These are phyloP conservation scores for Mycena belliarum DNA, from an alignment of 768 basidiomycete species.

Conservation along the genomic window DNA sequence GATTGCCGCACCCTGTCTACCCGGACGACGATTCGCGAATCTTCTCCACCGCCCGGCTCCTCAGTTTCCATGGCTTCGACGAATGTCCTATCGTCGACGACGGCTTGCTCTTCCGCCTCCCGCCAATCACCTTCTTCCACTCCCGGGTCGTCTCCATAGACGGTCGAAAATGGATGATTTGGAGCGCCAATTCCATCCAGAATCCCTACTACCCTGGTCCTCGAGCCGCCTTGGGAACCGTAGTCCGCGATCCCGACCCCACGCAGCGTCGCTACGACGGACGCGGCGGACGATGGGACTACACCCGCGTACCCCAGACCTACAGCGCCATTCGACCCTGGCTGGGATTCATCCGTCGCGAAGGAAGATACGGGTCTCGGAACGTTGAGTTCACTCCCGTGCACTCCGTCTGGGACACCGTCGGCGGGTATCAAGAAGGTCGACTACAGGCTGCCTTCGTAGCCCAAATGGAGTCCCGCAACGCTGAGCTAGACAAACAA, in stretches of 20 bases:
- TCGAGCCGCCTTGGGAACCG: neutral
- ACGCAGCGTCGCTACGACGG: slow-evolving; percentile 13
- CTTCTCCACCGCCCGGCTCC: neutral
- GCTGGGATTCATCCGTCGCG: neutral
- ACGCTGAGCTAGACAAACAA: too few species aligned
- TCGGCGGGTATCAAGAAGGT: too few species aligned
- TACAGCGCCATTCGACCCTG: neutral
- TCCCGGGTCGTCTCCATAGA: neutral
- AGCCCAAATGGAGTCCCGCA: too few species aligned
- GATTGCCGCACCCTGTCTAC: neutral
- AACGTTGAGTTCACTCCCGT: neutral
- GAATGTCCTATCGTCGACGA: neutral
- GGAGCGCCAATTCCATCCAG: neutral
- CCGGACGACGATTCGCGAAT: neutral
- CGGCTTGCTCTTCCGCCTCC: neutral
- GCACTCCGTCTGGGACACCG: slow-evolving; percentile 7
- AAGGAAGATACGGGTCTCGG: neutral
- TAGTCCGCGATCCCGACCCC: neutral
- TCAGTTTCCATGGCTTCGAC: neutral
- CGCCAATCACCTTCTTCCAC: neutral
- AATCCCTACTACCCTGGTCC: slow-evolving; percentile 14
- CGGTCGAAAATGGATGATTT: neutral
- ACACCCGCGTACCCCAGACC: neutral
- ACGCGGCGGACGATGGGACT: slow-evolving; percentile 19
- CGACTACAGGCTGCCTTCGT: too few species aligned